These are phyloP conservation scores for Zanthoxylum bungeanum DNA, from an alignment of 345 rosid genomes.

Conservation along the genomic window DNA sequence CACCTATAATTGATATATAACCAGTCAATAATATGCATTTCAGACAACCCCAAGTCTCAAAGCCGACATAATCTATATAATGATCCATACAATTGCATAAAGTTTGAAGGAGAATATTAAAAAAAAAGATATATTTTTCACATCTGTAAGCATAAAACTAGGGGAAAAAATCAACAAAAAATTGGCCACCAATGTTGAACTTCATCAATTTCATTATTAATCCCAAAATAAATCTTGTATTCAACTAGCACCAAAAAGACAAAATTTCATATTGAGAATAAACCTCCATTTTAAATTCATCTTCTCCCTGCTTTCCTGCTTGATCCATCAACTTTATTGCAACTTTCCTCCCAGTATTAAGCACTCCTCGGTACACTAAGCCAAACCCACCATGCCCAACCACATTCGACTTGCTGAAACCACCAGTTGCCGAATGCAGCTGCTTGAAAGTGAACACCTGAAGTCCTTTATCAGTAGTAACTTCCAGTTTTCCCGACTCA, in stretches of 20 bases:
- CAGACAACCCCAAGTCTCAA: conserved; percentile 6
- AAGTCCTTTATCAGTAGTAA: conserved; percentile 49
- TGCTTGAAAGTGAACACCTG: conserved; percentile 80
- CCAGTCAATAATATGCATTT: conserved; percentile 19
- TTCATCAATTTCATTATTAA: background rate
- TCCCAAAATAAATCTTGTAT: background rate
- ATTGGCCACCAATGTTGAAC: background rate
- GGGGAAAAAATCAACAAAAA: background rate
- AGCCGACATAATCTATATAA: background rate
- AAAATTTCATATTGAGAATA: background rate
- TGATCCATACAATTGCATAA: background rate
- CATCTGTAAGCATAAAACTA: background rate
- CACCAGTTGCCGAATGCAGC: conserved; percentile 77
- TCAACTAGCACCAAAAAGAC: background rate
- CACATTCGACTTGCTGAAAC: conserved; percentile 88
- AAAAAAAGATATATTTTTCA: background rate
- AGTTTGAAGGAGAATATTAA: background rate
- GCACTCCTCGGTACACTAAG: conserved; percentile 64
- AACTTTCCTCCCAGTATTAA: conserved; percentile 61
- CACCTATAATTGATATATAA: conserved; percentile 41
- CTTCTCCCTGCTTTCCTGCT: conserved; percentile 91
- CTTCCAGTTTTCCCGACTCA: conserved; percentile 28
- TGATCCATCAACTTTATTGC: conserved; percentile 82
- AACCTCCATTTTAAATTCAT: conserved; percentile 93
- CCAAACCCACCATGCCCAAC: conserved; percentile 94